Conservation (phyloP, 2,329 filamentous ascomycete species). For the Penicillium hordei region DNA sequence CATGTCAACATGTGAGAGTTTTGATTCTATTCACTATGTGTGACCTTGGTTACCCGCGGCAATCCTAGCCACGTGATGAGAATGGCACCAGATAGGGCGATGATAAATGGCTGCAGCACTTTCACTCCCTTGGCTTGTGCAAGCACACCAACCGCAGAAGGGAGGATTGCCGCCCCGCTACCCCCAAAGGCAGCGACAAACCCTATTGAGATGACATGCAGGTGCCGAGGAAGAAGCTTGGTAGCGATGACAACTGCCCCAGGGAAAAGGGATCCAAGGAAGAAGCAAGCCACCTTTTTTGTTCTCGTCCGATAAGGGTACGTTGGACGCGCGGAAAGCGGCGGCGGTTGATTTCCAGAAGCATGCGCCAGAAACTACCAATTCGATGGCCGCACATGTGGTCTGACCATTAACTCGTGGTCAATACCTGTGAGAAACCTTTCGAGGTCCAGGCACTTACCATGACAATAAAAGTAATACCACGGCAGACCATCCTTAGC, state of each 20-base stretch:
- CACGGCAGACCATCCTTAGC: conserved; percentile 62
- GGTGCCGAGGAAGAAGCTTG: conserved; percentile 68
- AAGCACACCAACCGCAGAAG: conserved; percentile 48
- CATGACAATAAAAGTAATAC: conserved; percentile 77
- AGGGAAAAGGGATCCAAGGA: conserved; percentile 76
- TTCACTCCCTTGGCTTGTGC: conserved; percentile 58
- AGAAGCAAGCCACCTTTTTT: conserved; percentile 57
- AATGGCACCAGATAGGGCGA: conserved; percentile 54
- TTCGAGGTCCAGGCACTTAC: conserved; percentile 41
- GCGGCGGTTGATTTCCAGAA: conserved; percentile 27
- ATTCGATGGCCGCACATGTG: conserved; percentile 29
- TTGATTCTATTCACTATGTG: conserved; percentile 11
- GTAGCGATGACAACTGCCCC: conserved; percentile 71
- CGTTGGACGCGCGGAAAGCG: conserved; percentile 16
- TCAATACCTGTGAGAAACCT: not conserved
- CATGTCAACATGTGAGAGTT: conserved; percentile 17
- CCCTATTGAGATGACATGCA: conserved; percentile 78
- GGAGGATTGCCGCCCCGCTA: conserved; percentile 58
- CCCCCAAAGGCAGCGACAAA: conserved; percentile 78
- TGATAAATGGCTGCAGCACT: conserved; percentile 60
- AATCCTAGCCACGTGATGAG: conserved; percentile 51
- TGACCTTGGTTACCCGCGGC: conserved; percentile 26
- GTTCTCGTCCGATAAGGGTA: conserved; percentile 6
- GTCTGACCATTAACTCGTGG: conserved; percentile 17
- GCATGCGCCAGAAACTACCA: conserved; percentile 19